Conservation (phyloP, 2,329 filamentous ascomycete genomes). For the Tolypocladium cylindrosporum region DNA sequence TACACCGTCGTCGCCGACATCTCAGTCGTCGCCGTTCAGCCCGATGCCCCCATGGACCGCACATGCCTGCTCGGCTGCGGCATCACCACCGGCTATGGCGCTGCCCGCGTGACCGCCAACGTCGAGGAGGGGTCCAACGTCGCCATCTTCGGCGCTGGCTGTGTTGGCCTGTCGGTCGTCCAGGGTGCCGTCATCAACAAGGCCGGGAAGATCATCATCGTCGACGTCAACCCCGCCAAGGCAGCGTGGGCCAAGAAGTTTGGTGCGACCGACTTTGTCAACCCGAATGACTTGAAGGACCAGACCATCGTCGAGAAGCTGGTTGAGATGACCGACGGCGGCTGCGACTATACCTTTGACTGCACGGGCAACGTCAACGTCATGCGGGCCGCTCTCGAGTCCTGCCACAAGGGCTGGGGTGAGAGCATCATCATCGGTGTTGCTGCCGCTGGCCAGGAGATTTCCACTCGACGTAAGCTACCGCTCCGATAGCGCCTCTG, state of each 20-base stretch:
- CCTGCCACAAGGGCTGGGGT: conserved; percentile 99
- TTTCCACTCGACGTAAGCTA: conserved; percentile 77
- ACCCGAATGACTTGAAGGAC: conserved; percentile 68
- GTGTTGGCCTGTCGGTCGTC: conserved; percentile 89
- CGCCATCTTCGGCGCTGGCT: conserved; percentile 90
- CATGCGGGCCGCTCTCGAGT: conserved; percentile 91
- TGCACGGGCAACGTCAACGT: conserved; percentile 96
- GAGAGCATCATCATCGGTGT: conserved; percentile 97
- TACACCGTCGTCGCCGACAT: conserved; percentile 99
- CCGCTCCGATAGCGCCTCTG: neutral
- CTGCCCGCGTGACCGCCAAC: conserved; percentile 84
- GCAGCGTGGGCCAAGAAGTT: conserved; percentile 91
- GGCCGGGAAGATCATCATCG: conserved; percentile 65
- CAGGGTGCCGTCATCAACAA: conserved; percentile 85
- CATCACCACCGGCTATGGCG: conserved; percentile 97
- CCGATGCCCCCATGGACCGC: conserved; percentile 86
- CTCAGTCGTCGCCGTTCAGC: conserved; percentile 87
- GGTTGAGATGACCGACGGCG: conserved; percentile 95
- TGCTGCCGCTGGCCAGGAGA: conserved; percentile 91
- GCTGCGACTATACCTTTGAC: conserved; percentile 98
- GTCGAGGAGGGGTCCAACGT: conserved; percentile 84
- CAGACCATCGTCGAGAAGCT: conserved; percentile 87
- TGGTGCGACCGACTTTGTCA: conserved; percentile 93
- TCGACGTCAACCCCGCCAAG: conserved; percentile 75
- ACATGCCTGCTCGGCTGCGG: conserved; percentile 94